Evolutionary conservation across 495 filamentous ascomycete genomes (phyloP).

Genomic region (Apodospora peruviana): DNA sequence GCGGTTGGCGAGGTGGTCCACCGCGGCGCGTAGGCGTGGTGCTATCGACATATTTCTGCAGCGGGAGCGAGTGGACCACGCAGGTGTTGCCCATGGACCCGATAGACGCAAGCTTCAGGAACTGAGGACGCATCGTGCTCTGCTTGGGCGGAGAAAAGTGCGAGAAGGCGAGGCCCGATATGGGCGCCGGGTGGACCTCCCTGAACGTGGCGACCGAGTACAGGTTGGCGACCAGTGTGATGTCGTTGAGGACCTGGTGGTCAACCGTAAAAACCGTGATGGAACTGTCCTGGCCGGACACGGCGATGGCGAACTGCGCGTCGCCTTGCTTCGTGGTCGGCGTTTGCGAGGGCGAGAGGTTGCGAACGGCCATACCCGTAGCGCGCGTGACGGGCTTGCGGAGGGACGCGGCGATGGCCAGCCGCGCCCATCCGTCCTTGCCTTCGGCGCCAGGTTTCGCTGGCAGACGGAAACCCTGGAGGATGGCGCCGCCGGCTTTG

Average conservation of each 20-base stretch:
- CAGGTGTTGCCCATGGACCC: constrained; percentile 75
- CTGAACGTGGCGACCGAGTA: constrained; percentile 57
- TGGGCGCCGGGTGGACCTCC: constrained; percentile 74
- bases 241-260: constrained; percentile 33
- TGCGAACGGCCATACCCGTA: constrained; percentile 68
- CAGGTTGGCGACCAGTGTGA: constrained; percentile 53
- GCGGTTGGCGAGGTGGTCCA: constrained; percentile 36
- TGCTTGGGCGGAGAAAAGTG: constrained; percentile 54
- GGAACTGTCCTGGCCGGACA: constrained; percentile 76
- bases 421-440: constrained; percentile 33
- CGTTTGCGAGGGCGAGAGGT: constrained; percentile 49
- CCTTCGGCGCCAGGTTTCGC: constrained; percentile 27
- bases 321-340: constrained; percentile 42
- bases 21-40: constrained; percentile 37
- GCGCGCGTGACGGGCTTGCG: constrained; percentile 43
- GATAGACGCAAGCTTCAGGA: constrained; percentile 77
- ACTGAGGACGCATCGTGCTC: constrained; percentile 41
- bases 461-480: constrained; percentile 47
- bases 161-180: constrained; percentile 81
- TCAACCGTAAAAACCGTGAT: constrained; percentile 74
- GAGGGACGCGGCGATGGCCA: constrained; percentile 36
- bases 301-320: constrained; percentile 72
- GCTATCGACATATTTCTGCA: constrained; percentile 46
- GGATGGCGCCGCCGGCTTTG: constrained; percentile 39
- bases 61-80: constrained; percentile 76